Evolutionary conservation across 768 basidiomycete genomes (phyloP), one percentile per base, ranked within the genome.

Genomic region (Rhizopogon vulgaris): DNA sequence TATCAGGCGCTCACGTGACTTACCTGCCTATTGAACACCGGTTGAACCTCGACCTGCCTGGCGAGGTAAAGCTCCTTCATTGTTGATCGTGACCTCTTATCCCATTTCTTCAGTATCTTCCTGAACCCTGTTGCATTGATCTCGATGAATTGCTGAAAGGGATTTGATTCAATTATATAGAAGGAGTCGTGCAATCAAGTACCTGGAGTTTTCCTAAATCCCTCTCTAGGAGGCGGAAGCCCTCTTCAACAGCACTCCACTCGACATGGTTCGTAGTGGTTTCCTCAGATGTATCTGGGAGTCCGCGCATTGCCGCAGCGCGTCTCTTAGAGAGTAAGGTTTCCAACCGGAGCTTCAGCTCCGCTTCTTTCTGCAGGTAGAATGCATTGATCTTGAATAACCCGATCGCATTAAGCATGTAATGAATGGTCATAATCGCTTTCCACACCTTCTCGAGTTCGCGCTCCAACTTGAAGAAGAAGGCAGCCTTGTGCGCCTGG

Each of bases 51-150:
- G 2, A 99, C 94, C 66, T 98, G 96, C 28, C 96, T 83, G 41
- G 90, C 82, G 17, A 99, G 82, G 69, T 98, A 98, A 4, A 98
- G 78, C 63, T 99, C 96, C 64, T 94, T 97, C n/a, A 90, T 98
- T 18, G 86, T 84, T 1, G 90, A 93, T 39, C 85, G 96, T 36
- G 93, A 93, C 42, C 92, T 82, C 70, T 98, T 99, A 71, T 98
- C 96, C 79, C 92, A 99, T 67, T 99, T 99, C 65, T 99, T 98
- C 55, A 97, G 70, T 43, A 98, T 97, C 68, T 98, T 98, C 41
- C 94, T 82, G 67, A 98, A 98, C 3, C 94, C 96, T 9, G 85
- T 92, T 6, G 89, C 96, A 65, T 98, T 99, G 63, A 96, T 88
- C 70, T 98, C 96, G 56, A 99, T 84, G 63, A 94, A 99, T 80